Percentiles rank a stretch among this genome's conserved stretches.
Conservation (phyloP, 1,284 basidiomycete genomes). For the Filobasidium uniguttulatum region DNA sequence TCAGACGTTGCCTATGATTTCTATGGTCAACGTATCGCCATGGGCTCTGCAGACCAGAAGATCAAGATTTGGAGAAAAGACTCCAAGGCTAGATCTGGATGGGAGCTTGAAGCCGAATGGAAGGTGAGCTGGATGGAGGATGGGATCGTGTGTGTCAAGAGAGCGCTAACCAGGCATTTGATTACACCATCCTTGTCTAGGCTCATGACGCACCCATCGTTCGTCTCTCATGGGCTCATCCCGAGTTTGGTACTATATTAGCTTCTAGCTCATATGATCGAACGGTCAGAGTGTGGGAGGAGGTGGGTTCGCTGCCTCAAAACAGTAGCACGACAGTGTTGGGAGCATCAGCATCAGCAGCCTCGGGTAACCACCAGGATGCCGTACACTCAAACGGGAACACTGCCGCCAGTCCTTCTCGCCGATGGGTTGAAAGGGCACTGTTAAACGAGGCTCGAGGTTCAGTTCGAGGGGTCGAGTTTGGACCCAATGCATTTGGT, state of each 20-base stretch:
- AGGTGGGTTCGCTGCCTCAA: constrained; percentile 35
- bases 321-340: no score
- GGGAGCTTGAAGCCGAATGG: constrained; percentile 72
- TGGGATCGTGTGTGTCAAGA: no score
- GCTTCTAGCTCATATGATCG: constrained; percentile 77
- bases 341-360: no score
- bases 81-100: constrained; percentile 46
- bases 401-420: no score
- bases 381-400: no score
- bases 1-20: constrained; percentile 78
- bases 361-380: no score
- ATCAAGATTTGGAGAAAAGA: constrained; percentile 69
- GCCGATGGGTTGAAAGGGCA: constrained; percentile 56
- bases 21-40: constrained; percentile 55
- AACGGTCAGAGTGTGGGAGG: constrained; percentile 80
- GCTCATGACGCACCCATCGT: constrained; percentile 78
- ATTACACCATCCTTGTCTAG: constrained; percentile 38
- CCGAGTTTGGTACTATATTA: constrained; percentile 70
- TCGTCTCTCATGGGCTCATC: constrained; percentile 74
- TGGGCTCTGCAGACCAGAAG: constrained; percentile 43
- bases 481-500: constrained; percentile 58
- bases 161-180: neutral
- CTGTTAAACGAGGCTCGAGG: constrained; percentile 68
- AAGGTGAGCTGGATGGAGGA: constrained; percentile 52
- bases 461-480: constrained; percentile 68